Evolutionary conservation across 331 rosid genomes (phyloP).

Genomic region (Spiraea crenata): DNA sequence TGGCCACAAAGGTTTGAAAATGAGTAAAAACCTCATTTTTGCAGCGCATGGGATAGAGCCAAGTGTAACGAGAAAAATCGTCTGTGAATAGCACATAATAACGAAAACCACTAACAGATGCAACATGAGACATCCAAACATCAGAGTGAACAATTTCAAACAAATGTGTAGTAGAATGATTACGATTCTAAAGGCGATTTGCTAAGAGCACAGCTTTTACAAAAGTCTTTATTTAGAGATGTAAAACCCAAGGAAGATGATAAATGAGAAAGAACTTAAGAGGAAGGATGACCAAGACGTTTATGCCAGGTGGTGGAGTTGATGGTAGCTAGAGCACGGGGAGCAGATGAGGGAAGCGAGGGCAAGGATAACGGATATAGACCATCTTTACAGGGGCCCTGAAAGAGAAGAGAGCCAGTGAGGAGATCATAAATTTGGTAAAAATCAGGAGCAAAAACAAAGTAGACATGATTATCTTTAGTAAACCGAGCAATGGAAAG

Average conservation of each 20-base stretch:
- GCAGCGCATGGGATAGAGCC: background rate
- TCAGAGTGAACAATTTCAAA: background rate
- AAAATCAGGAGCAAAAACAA: background rate
- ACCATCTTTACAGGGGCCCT: background rate
- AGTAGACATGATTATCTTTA: background rate
- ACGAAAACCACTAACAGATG: background rate
- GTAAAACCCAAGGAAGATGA: background rate
- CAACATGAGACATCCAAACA: background rate
- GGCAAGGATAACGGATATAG: background rate
- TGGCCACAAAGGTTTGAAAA: background rate
- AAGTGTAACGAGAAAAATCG: background rate
- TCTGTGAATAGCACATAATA: background rate
- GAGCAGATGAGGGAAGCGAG: background rate
- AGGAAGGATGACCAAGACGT: background rate
- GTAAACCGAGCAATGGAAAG: background rate
- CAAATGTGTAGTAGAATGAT: background rate
- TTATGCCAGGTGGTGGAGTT: background rate
- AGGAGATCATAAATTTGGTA: background rate
- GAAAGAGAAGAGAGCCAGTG: background rate
- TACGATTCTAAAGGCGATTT: too few species aligned
- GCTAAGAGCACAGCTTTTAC: background rate
- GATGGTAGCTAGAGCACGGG: background rate
- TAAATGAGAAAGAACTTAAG: too few species aligned
- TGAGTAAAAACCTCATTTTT: background rate
- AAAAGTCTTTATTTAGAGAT: too few species aligned